phyloP scores from a whole-genome alignment of 2,329 filamentous ascomycete species.

The Capronia epimyces region DNA sequence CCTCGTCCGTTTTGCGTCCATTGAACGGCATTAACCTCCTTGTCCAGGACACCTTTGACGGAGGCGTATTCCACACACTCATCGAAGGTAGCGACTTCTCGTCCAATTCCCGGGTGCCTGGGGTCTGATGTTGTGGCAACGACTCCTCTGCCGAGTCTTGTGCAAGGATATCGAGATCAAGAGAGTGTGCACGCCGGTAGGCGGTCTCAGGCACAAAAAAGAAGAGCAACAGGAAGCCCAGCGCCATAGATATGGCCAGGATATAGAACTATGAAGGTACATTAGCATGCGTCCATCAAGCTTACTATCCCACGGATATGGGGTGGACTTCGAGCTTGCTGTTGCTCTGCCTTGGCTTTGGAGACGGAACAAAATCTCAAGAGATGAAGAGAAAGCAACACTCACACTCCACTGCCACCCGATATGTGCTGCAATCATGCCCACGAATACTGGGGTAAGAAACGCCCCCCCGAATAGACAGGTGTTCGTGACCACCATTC shows the following conservation, averaged over 20 bases:
- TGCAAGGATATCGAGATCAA: slow-evolving; percentile 57
- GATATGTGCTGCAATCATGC: slow-evolving; percentile 24
- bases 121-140: slow-evolving; percentile 1
- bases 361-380: not conserved
- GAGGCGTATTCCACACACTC: slow-evolving; percentile 5
- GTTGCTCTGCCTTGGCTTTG: too few species aligned
- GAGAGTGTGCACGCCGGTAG: slow-evolving; percentile 58
- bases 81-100: slow-evolving; percentile 16
- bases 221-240: slow-evolving; percentile 64
- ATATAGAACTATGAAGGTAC: slow-evolving; percentile 60
- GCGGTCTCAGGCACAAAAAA: slow-evolving; percentile 82
- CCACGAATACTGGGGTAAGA: slow-evolving; percentile 81
- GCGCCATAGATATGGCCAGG: slow-evolving; percentile 73
- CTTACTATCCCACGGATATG: not conserved
- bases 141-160: slow-evolving; percentile 17
- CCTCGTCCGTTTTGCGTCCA: slow-evolving; percentile 73
- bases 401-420: slow-evolving; percentile 27
- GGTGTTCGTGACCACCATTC: slow-evolving; percentile 77
- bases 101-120: slow-evolving; percentile 4
- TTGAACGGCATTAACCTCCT: slow-evolving; percentile 66
- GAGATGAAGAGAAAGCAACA: slow-evolving; percentile 34
- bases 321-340: too few species aligned
- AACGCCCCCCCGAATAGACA: slow-evolving; percentile 67
- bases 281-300: slow-evolving; percentile 28
- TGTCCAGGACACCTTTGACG: slow-evolving; percentile 51